These are phyloP conservation scores for Athelia psychrophila DNA, from an alignment of 1,284 basidiomycete genomes.

Conservation along the genomic window DNA sequence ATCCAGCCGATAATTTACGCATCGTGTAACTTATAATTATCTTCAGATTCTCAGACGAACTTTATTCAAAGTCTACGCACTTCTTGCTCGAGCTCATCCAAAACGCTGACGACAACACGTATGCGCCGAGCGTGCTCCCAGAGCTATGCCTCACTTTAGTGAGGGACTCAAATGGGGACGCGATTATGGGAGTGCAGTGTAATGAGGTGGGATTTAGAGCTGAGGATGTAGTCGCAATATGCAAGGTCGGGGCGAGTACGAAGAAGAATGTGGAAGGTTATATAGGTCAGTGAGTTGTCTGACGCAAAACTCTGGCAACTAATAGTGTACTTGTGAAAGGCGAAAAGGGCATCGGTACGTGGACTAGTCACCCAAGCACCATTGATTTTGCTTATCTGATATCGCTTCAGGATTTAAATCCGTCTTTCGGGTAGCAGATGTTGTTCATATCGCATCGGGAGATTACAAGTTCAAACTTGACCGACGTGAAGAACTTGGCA, in stretches of 20 bases:
- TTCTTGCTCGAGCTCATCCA: no score
- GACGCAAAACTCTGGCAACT: neutral
- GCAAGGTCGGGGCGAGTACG: slow-evolving; percentile 18
- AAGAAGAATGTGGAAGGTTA: slow-evolving; percentile 17
- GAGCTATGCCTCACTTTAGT: slow-evolving; percentile 11
- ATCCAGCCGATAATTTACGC: neutral
- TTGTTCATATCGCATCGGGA: slow-evolving; percentile 15
- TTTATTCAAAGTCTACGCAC: no score
- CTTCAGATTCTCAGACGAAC: neutral
- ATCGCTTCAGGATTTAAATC: slow-evolving; percentile 18
- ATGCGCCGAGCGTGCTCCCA: slow-evolving; percentile 8
- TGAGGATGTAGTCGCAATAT: slow-evolving; percentile 19
- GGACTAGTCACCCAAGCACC: neutral
- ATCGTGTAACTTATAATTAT: neutral
- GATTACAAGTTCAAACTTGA: slow-evolving; percentile 19
- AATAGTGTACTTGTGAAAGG: slow-evolving; percentile 7
- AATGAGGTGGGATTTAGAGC: slow-evolving; percentile 19
- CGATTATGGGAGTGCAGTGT: slow-evolving; percentile 11
- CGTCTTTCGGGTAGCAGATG: slow-evolving; percentile 19
- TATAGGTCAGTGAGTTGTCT: slow-evolving; percentile 22
- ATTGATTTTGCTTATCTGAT: slow-evolving; percentile 2
- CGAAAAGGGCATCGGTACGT: slow-evolving; percentile 20
- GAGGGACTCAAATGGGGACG: no score
- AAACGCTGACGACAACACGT: slow-evolving; percentile 22
- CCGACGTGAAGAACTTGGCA: slow-evolving; percentile 11